Evolutionary conservation across 1,139 yeast genomes (phyloP).

Genomic region (Scheffersomyces segobiensis): DNA sequence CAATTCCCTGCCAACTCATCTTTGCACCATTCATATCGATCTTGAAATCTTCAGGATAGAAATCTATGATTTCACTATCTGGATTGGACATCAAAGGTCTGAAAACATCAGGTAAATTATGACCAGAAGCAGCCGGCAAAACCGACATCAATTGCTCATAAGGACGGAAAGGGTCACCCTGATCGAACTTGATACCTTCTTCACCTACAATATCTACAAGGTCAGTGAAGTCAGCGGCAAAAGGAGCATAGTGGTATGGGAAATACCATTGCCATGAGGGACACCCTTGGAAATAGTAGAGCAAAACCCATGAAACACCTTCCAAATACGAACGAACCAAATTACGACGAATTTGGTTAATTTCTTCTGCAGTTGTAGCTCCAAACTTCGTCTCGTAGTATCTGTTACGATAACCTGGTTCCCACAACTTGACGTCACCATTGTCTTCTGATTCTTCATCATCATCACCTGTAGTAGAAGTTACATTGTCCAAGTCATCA

Average conservation of each 20-base stretch:
- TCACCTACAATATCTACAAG: slow-evolving; percentile 48
- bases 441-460: slow-evolving; percentile 1
- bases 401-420: slow-evolving; percentile 82
- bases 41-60: slow-evolving; percentile 85
- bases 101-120: slow-evolving; percentile 81
- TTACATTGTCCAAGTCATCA: background rate
- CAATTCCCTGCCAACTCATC: slow-evolving; percentile 95
- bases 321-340: slow-evolving; percentile 80
- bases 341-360: slow-evolving; percentile 53
- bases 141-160: slow-evolving; percentile 98
- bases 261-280: slow-evolving; percentile 99
- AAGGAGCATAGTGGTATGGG: slow-evolving; percentile 97
- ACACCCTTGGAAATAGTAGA: slow-evolving; percentile 95
- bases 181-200: slow-evolving; percentile 60
- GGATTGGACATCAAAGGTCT: slow-evolving; percentile 80
- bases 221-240: slow-evolving; percentile 81
- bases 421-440: slow-evolving; percentile 74
- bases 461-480: background rate
- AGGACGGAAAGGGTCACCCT: slow-evolving; percentile 85
- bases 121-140: slow-evolving; percentile 95
- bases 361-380: slow-evolving; percentile 54
- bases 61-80: slow-evolving; percentile 83
- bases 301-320: slow-evolving; percentile 93
- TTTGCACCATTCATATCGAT: slow-evolving; percentile 96
- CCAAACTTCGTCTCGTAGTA: slow-evolving; percentile 80